These are phyloP conservation scores for Eustoma russellianum DNA, from an alignment of 257 asterid species.

Conservation along the genomic window DNA sequence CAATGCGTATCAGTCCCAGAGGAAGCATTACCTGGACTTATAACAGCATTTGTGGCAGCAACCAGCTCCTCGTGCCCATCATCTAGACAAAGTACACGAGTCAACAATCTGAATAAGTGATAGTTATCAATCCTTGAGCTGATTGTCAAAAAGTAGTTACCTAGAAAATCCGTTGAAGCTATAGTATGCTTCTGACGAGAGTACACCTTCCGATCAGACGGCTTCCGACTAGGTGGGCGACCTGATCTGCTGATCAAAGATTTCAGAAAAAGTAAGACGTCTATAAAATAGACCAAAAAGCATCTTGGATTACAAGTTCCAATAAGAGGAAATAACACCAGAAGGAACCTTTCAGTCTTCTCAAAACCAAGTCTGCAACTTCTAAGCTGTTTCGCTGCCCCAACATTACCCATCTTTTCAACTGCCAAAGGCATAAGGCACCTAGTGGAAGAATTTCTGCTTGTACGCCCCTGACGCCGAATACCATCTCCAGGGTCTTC, in stretches of 20 bases:
- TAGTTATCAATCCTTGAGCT: constrained; percentile 2
- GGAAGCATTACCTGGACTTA: constrained; percentile 49
- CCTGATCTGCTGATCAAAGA: constrained; percentile 60
- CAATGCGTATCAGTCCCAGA: neutral
- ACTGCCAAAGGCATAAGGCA: constrained; percentile 52
- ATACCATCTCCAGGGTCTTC: constrained; percentile 62
- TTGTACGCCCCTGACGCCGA: constrained; percentile 81
- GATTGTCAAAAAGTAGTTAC: constrained; percentile 22
- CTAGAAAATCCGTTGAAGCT: constrained; percentile 63
- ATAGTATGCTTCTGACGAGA: constrained; percentile 62
- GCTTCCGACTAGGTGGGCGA: constrained; percentile 77
- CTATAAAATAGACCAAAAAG: neutral
- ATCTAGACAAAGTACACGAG: constrained; percentile 55
- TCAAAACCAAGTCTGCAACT: constrained; percentile 72
- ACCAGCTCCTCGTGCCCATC: constrained; percentile 90
- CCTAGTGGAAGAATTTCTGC: constrained; percentile 65
- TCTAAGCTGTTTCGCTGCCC: constrained; percentile 79
- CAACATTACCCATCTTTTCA: constrained; percentile 65
- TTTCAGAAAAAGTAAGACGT: constrained; percentile 20
- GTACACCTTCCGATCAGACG: constrained; percentile 76
- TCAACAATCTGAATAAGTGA: constrained; percentile 15
- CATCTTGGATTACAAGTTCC: neutral
- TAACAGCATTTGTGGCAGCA: constrained; percentile 83
- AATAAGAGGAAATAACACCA: constrained; percentile 1
- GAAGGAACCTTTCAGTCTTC: constrained; percentile 63